Evolutionary conservation across 768 basidiomycete species (phyloP).

Genomic region (Lentinula aciculospora): DNA sequence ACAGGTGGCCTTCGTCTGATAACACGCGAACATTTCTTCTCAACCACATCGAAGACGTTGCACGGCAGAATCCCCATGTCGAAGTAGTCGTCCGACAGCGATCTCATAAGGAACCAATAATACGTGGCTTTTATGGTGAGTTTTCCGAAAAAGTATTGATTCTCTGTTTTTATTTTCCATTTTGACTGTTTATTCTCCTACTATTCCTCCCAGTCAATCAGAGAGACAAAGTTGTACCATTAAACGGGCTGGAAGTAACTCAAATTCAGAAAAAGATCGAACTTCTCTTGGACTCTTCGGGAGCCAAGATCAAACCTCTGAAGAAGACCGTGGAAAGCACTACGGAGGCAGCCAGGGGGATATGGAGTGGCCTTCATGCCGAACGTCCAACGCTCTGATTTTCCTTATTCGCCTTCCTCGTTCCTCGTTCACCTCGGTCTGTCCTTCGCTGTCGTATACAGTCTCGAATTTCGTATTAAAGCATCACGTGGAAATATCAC

Average conservation of each 20-base stretch:
- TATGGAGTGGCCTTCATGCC: slow-evolving; percentile 87
- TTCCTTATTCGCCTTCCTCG: slow-evolving; percentile 10
- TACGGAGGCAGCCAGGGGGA: slow-evolving; percentile 77
- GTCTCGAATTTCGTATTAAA: slow-evolving; percentile 1
- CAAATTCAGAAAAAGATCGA: slow-evolving; percentile 75
- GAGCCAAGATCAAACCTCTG: slow-evolving; percentile 76
- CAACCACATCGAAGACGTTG: slow-evolving; percentile 58
- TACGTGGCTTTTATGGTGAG: slow-evolving; percentile 80
- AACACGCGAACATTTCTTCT: slow-evolving; percentile 67
- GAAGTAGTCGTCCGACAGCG: slow-evolving; percentile 80
- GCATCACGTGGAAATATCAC: slow-evolving; percentile 7
- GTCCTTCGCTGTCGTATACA: slow-evolving; percentile 1
- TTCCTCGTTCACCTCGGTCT: slow-evolving; percentile 11
- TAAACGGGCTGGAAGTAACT: slow-evolving; percentile 69
- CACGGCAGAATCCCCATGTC: slow-evolving; percentile 72
- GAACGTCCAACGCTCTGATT: slow-evolving; percentile 49
- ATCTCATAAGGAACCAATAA: slow-evolving; percentile 69
- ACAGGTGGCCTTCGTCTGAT: slow-evolving; percentile 72
- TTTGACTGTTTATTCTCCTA: slow-evolving; percentile 10
- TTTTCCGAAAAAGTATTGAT: slow-evolving; percentile 9
- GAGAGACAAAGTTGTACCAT: slow-evolving; percentile 82
- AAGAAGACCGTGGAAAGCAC: slow-evolving; percentile 76
- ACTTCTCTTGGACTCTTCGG: slow-evolving; percentile 82
- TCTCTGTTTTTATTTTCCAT: slow-evolving; percentile 12
- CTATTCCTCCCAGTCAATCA: slow-evolving; percentile 58